Conservation (phyloP, 1,284 basidiomycete species). For the Kalmanozyma brasiliensis region DNA sequence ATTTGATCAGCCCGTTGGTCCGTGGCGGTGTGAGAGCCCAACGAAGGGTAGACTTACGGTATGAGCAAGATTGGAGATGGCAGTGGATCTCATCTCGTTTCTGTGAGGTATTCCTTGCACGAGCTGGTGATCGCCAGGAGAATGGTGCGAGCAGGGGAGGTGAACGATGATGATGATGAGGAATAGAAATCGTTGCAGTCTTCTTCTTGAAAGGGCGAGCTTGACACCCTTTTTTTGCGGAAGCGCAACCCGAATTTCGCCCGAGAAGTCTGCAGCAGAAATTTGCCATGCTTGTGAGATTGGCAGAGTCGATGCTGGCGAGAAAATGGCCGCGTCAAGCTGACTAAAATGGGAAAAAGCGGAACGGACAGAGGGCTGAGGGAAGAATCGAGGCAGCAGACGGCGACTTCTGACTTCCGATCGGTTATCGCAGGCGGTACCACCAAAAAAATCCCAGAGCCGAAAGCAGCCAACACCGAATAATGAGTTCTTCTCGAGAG, state of each 20-base stretch:
- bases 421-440: too few species aligned
- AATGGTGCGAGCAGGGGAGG: background rate
- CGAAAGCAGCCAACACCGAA: too few species aligned
- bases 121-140: background rate
- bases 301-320: too few species aligned
- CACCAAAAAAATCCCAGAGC: conserved; percentile 2
- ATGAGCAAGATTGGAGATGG: conserved; percentile 31
- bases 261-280: too few species aligned
- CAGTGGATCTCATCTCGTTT: conserved; percentile 46
- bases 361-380: too few species aligned
- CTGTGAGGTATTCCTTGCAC: conserved; percentile 3
- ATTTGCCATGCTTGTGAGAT: too few species aligned
- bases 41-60: conserved; percentile 43
- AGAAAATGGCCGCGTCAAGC: too few species aligned
- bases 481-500: too few species aligned
- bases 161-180: conserved; percentile 8
- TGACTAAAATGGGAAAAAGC: too few species aligned
- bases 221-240: background rate
- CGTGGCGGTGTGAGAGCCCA: too few species aligned
- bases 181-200: background rate
- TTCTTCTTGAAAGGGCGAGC: background rate
- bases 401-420: conserved; percentile 12
- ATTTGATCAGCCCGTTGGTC: too few species aligned
- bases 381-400: conserved; percentile 18
- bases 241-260: too few species aligned